These are phyloP conservation scores for Vitellaria paradoxa DNA, from an alignment of 179 eudicot genomes.

Conservation along the genomic window DNA sequence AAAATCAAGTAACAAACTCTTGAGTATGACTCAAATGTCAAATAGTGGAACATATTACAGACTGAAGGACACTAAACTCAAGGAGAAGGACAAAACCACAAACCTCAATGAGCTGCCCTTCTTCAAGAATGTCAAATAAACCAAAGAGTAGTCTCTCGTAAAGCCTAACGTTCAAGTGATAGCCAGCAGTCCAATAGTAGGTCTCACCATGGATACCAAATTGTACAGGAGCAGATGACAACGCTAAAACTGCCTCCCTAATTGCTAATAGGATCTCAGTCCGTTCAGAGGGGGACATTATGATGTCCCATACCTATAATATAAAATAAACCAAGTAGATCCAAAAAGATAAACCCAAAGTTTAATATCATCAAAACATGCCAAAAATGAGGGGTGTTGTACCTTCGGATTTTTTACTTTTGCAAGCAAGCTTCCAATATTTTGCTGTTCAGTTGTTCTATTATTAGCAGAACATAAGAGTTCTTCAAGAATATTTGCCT, in stretches of 20 bases:
- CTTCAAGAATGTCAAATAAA: conserved; percentile 87
- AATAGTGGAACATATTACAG: background rate
- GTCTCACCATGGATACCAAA: conserved; percentile 42
- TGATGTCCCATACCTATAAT: conserved; percentile 68
- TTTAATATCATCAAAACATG: conserved; percentile 9
- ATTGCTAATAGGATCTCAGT: conserved; percentile 57
- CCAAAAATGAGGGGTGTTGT: conserved; percentile 8
- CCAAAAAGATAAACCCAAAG: background rate
- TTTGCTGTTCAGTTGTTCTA: conserved; percentile 37
- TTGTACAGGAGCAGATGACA: conserved; percentile 38
- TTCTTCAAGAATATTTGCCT: conserved; percentile 85
- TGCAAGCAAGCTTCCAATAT: conserved; percentile 46
- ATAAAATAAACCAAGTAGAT: conserved; percentile 7
- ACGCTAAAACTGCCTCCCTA: conserved; percentile 40
- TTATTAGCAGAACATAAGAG: conserved; percentile 37
- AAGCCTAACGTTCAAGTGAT: conserved; percentile 71
- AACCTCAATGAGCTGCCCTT: conserved; percentile 74
- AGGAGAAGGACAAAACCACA: conserved; percentile 6
- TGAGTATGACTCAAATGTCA: conserved; percentile 8
- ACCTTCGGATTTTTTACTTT: conserved; percentile 68
- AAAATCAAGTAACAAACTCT: conserved; percentile 10
- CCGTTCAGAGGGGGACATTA: conserved; percentile 61
- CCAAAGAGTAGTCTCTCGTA: conserved; percentile 73
- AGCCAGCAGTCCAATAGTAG: conserved; percentile 50
- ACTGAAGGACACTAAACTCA: background rate